Conservation (phyloP, 2,329 filamentous ascomycete genomes). For the Sporothrix globosa region DNA sequence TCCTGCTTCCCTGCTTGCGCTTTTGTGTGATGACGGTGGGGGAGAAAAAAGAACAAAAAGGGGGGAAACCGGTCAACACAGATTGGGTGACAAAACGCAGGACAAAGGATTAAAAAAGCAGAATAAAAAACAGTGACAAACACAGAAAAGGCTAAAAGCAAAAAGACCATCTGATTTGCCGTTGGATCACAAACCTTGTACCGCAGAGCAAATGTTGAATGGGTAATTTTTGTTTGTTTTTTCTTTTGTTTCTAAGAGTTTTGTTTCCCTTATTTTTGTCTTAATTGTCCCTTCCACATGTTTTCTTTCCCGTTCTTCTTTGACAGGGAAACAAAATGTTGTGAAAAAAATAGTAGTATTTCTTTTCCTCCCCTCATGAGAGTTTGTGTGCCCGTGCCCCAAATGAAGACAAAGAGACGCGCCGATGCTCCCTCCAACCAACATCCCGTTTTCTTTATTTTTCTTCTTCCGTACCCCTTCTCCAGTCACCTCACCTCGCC, state of each 20-base stretch:
- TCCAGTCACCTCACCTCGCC: conserved; percentile 25
- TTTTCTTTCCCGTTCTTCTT: conserved; percentile 12
- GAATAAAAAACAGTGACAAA: not conserved
- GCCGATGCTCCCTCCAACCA: conserved; percentile 23
- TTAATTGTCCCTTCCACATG: conserved; percentile 1
- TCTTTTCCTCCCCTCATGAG: conserved; percentile 16
- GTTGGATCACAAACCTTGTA: not conserved
- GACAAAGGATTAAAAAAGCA: not conserved
- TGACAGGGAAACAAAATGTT: not conserved
- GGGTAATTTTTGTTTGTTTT: conserved; percentile 24
- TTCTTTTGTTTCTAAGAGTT: conserved; percentile 21
- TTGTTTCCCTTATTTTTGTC: conserved; percentile 8
- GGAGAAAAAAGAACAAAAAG: not conserved
- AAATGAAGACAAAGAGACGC: conserved; percentile 25
- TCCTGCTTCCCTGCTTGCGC: not conserved
- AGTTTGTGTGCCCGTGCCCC: conserved; percentile 19
- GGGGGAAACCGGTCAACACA: not conserved
- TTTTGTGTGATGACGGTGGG: not conserved
- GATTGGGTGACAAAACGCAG: not conserved
- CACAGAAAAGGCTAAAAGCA: not conserved
- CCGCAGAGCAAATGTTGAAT: not conserved
- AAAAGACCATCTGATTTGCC: not conserved
- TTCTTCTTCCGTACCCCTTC: conserved; percentile 6
- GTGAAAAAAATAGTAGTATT: conserved; percentile 11
- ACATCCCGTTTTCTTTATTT: conserved; percentile 21